Evolutionary conservation across 208 protist genomes (phyloP), one percentile per base, ranked within the genome.

Genomic region (Trypanosoma melophagium): DNA sequence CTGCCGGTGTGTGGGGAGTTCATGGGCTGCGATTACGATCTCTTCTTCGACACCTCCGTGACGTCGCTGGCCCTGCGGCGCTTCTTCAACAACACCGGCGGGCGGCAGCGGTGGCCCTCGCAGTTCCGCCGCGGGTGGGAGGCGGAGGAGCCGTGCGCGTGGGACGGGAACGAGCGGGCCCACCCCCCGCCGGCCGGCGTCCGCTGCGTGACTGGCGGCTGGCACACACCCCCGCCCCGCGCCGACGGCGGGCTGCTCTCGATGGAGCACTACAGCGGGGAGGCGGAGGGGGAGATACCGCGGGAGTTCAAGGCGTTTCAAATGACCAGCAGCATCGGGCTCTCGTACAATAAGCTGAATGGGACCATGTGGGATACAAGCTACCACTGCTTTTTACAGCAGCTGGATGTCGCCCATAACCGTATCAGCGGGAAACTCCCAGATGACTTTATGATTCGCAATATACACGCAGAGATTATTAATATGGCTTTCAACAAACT

Each of bases 291-390:
- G 10, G 24, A 59, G 14, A 44, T 74, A 2, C 60, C 60, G 21
- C 25, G 40, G 53, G 69, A 74, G 35, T 74, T 74, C 40, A 55
- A 65, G 41, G 47, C 69, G 10, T 74, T 74, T 40, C 69, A 74
- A n/a, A 66, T 65, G 59, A 60, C 59, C 9, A 22, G 22, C 35
- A 1, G 54, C n/a, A 68, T 74, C 35, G 47, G 45, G 22, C 25
- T 74, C 25, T 31, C 52, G 19, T 54, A 41, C 31, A 74, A 74
- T 40, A 68, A 68, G 28, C 19, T 74, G 21, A 41, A 31, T n/a
- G 69, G 69, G 1, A 19, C 59, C 40, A 28, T 74, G 12, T 74
- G 60, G 69, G 59, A 74, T 40, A 74, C 69, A 2, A 65, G 60
- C 41, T 66, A 74, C 45, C 69, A 74, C 53, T 62, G 54, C 21